A percentile compares a stretch with the other conserved stretches of the same genome.
phyloP scores from a whole-genome alignment of 805 yeast genomes.

The Blastobotrys attinorum region DNA sequence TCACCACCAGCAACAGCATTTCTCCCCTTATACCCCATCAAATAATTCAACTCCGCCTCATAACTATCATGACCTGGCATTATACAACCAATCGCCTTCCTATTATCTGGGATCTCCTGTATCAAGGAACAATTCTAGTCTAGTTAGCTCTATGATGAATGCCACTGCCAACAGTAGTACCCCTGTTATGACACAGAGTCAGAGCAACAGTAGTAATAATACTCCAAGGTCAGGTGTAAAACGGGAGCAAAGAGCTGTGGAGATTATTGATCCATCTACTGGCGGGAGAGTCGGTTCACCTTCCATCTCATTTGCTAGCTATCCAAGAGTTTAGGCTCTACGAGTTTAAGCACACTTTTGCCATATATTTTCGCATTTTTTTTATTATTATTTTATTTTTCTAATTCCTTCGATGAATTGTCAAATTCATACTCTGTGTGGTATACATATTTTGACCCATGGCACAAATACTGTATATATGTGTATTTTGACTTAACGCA shows the following conservation, averaged over 20 bases:
- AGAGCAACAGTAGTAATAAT: too few species aligned
- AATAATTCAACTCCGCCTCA: conserved; percentile 4
- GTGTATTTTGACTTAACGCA: neutral
- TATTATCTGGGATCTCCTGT: conserved; percentile 11
- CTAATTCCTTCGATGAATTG: too few species aligned
- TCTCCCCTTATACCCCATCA: conserved; percentile 8
- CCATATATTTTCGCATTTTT: neutral
- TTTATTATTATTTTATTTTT: conserved; percentile 2
- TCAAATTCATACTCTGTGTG: too few species aligned
- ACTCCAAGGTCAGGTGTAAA: too few species aligned
- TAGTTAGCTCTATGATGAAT: neutral
- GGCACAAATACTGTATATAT: neutral
- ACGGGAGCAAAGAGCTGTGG: conserved; percentile 28
- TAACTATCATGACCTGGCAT: neutral
- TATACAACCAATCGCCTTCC: neutral
- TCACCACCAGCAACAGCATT: neutral
- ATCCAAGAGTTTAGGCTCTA: neutral
- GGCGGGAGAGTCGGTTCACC: conserved; percentile 41
- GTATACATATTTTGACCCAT: neutral
- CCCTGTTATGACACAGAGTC: too few species aligned
- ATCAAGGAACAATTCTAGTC: neutral
- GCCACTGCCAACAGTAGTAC: too few species aligned
- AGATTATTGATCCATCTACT: conserved; percentile 45
- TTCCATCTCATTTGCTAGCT: too few species aligned
- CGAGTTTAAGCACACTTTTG: neutral